A percentile compares a stretch with the other conserved stretches of the same genome.
phyloP scores from a whole-genome alignment of 805 yeast genomes.

The Jamesozyma gamospora region DNA sequence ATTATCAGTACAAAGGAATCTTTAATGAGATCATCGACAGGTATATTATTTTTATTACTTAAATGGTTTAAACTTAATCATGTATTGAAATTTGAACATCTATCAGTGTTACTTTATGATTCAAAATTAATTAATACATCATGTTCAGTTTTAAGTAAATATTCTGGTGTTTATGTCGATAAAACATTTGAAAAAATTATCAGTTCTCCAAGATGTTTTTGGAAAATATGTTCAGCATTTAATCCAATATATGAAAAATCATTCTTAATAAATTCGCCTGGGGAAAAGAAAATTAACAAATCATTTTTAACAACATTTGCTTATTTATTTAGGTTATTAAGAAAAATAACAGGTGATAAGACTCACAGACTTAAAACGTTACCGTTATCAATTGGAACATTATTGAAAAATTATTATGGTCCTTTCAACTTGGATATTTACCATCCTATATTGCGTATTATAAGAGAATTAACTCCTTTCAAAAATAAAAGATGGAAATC shows the following conservation, averaged over 20 bases:
- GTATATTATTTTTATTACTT: slow-evolving; percentile 42
- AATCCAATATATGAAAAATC: slow-evolving; percentile 8
- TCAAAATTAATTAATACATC: slow-evolving; percentile 38
- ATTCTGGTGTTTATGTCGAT: slow-evolving; percentile 23
- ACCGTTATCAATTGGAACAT: slow-evolving; percentile 25
- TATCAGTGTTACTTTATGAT: slow-evolving; percentile 65
- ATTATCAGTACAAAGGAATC: slow-evolving; percentile 52
- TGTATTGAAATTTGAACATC: slow-evolving; percentile 65
- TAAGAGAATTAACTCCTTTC: slow-evolving; percentile 76
- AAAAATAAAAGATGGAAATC: slow-evolving; percentile 93
- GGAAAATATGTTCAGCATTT: slow-evolving; percentile 21
- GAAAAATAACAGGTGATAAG: slow-evolving; percentile 53
- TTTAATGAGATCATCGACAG: slow-evolving; percentile 48
- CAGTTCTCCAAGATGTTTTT: slow-evolving; percentile 16
- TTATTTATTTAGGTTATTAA: slow-evolving; percentile 37
- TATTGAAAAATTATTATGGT: slow-evolving; percentile 34
- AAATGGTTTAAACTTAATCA: slow-evolving; percentile 78
- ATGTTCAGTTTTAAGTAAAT: slow-evolving; percentile 18
- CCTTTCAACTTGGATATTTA: slow-evolving; percentile 56
- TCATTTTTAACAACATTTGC: slow-evolving; percentile 14
- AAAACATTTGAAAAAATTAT: slow-evolving; percentile 23
- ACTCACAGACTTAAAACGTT: slow-evolving; percentile 48
- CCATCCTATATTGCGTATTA: slow-evolving; percentile 58
- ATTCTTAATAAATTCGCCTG: neutral
- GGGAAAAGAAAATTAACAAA: slow-evolving; percentile 1